Evolutionary conservation across 2,329 filamentous ascomycete genomes (phyloP).

Genomic region (Xylaria polymorpha): DNA sequence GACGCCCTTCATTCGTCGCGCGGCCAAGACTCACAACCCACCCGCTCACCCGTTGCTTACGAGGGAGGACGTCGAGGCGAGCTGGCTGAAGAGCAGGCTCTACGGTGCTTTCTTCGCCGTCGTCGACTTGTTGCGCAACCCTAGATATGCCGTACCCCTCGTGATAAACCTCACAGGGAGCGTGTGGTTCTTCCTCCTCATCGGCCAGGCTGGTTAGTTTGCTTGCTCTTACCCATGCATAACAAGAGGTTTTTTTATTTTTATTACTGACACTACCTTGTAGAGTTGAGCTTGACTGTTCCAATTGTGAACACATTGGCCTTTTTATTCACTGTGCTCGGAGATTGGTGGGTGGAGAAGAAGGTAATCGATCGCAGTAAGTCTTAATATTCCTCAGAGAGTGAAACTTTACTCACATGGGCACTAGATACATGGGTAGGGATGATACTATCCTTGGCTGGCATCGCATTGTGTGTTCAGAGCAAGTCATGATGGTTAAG

Average conservation of each 20-base stretch:
- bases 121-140: constrained; percentile 80
- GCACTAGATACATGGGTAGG: constrained; percentile 48
- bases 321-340: constrained; percentile 94
- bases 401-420: constrained; percentile 30
- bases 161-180: constrained; percentile 91
- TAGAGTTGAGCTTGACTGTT: constrained; percentile 91
- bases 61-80: constrained; percentile 61
- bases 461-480: constrained; percentile 48
- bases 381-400: constrained; percentile 45
- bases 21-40: constrained; percentile 79
- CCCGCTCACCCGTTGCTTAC: constrained; percentile 67
- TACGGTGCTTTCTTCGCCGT: constrained; percentile 78
- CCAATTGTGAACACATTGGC: constrained; percentile 95
- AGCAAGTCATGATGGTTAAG: constrained; percentile 45
- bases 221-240: neutral
- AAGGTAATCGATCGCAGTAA: constrained; percentile 87
- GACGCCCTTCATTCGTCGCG: constrained; percentile 89
- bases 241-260: neutral
- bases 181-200: constrained; percentile 95
- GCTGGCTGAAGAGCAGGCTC: constrained; percentile 71
- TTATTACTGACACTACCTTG: constrained; percentile 15
- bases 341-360: constrained; percentile 93
- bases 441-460: constrained; percentile 47
- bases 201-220: constrained; percentile 86
- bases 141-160: constrained; percentile 85